Base-by-base conservation (phyloP, 2,329 filamentous ascomycete species). In the Alternaria triticina region DNA sequence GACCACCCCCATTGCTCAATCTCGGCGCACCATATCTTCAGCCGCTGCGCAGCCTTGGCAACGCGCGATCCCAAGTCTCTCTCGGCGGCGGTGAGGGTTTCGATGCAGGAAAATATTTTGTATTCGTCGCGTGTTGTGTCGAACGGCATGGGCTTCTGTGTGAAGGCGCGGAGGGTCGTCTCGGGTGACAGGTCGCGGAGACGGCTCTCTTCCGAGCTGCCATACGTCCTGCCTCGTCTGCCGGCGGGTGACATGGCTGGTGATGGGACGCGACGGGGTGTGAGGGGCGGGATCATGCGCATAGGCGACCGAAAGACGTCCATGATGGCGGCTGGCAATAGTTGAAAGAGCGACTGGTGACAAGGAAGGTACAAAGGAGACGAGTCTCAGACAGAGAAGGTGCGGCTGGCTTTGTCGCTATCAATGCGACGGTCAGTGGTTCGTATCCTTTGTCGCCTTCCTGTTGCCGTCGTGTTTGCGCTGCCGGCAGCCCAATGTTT, bases 21-120 rank as follows among this genome's bases (percentile, higher is more conserved):
- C 82, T 96, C 92, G n/a, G 87, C 83, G 25, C 91, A 84, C 92
- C 92, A 96, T 73, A 88, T 86, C 77, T 90, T 86, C 65, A 96
- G 88, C 66, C 87, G 89, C 71, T 90, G 88, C 12, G 91, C 91
- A 15, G 91, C 89, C 64, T 89, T 79, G 45, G 91, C 91, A 46
- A 91, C 89, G 65, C 88, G 86, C 72, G 90, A 84, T 45, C 90
- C 91, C 77, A 95, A 89, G 15, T 90, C 89, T 71, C 90, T 88
- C 79, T 95, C 91, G 23, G 86, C 81, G 4, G 85, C 81, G 1
- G 90, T 89, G 15, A 90, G 88, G 36, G 82, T 83, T 64, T 89
- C 86, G 62, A 93, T 85, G 74, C 89, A 91, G 50, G 80, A 69
- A 33, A 80, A 77, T 44, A 82, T 74, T n/a, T 75, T 75, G 71